These are phyloP conservation scores for Cladosporium oxysporum DNA, from an alignment of 2,329 filamentous ascomycete species.

Conservation along the genomic window DNA sequence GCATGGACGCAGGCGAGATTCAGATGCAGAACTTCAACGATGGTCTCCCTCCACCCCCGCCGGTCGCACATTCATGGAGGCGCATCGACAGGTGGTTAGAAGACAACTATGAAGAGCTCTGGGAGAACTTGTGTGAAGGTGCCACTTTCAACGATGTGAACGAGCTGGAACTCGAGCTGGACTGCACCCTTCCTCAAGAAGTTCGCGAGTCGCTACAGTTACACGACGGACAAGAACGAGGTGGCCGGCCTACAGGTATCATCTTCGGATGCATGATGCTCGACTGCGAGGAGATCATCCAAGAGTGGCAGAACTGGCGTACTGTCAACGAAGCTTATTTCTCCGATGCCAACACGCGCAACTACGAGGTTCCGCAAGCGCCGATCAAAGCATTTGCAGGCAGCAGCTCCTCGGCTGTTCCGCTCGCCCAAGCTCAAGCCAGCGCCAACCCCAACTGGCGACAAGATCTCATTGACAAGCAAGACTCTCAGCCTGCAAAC, in stretches of 20 bases:
- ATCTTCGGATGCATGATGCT: constrained; percentile 94
- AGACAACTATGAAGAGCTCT: constrained; percentile 92
- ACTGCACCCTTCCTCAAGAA: constrained; percentile 90
- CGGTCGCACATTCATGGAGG: constrained; percentile 85
- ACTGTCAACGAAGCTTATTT: constrained; percentile 90
- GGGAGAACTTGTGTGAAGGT: constrained; percentile 88
- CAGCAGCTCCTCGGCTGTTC: constrained; percentile 55
- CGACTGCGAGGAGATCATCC: constrained; percentile 96
- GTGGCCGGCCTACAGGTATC: constrained; percentile 85
- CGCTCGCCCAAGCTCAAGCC: constrained; percentile 44
- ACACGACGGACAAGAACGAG: constrained; percentile 96
- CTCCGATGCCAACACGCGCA: constrained; percentile 51
- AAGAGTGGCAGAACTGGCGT: constrained; percentile 97
- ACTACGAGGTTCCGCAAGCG: constrained; percentile 60
- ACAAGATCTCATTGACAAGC: constrained; percentile 77
- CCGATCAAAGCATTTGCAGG: constrained; percentile 73
- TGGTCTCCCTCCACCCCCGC: constrained; percentile 84
- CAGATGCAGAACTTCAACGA: constrained; percentile 96
- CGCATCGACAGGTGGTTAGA: constrained; percentile 94
- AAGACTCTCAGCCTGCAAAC: constrained; percentile 84
- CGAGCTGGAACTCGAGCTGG: constrained; percentile 92
- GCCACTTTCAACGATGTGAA: constrained; percentile 94
- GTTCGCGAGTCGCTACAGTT: constrained; percentile 86
- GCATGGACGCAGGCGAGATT: constrained; percentile 76
- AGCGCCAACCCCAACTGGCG: constrained; percentile 62